Base-by-base conservation (phyloP, 441 rosid species). In the Populus hybrid region DNA sequence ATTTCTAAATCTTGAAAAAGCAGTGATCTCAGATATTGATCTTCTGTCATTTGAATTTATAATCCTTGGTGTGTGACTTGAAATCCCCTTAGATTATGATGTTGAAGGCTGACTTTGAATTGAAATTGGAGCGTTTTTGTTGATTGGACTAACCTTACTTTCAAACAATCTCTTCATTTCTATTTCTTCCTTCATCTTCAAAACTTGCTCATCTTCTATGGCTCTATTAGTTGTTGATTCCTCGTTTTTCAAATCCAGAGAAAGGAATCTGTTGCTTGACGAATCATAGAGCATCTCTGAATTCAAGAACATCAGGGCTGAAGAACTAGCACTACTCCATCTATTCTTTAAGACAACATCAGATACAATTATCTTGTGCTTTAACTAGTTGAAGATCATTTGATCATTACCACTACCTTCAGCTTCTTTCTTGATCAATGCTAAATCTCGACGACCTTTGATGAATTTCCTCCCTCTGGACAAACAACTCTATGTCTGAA, bases 311-410 rank as follows among this genome's bases (percentile, higher is more conserved):
- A 91, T 85, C 65, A 94, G 71, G 79, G 94, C 99, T 1, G 98
- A 96, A 1, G 97, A 88, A 77, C 92, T 94, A 72, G 91, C 94
- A 71, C 81, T 90, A 84, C 99, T 96, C 99, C 99, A 96, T 26
- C 99, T 79, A 63, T 85, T 90, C 85, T 91, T 88, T 71, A 93
- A 84, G 36, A 87, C 86, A 24, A 86, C 88, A 78, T 91, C 97
- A 0, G 98, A 89, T 30, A 90, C 82, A 50, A 91, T 46, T 70
- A 96, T 89, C 84, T 83, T 89, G 81, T 94, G 98, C 30, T 92
- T 90, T 75, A 85, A 81, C 81, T 88, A 92, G 74, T 90, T 93
- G 78, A 90, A 74, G 28, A 77, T 10, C 68, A 79, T 78, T 66
- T 80, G 80, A 12, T 86, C 80, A 24, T 78, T 76, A 16, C 73